Percentiles rank a stretch among this genome's conserved stretches.
Evolutionary conservation across 2,329 filamentous ascomycete genomes (phyloP).

Genomic region (Niveomyces coronatus): DNA sequence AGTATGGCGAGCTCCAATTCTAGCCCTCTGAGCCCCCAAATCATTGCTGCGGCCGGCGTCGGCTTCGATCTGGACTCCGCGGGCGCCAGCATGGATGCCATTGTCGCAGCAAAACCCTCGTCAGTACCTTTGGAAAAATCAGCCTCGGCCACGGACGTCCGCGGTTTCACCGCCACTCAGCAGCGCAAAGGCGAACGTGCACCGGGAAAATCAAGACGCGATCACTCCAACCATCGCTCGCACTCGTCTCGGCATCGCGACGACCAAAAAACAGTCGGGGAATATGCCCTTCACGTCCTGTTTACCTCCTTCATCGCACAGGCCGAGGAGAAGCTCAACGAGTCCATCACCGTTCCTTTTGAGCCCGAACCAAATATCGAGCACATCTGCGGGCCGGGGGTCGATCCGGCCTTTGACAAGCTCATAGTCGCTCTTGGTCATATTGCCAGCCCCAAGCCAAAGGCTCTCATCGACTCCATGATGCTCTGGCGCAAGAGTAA

Average conservation of each 20-base stretch:
- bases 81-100: slow-evolving; percentile 33
- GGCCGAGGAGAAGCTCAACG: slow-evolving; percentile 91
- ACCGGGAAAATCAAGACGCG: slow-evolving; percentile 58
- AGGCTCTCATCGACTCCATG: slow-evolving; percentile 89
- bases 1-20: slow-evolving; percentile 71
- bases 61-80: slow-evolving; percentile 41
- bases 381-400: slow-evolving; percentile 78
- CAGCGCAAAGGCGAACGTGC: slow-evolving; percentile 49
- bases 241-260: slow-evolving; percentile 63
- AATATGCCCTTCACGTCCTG: slow-evolving; percentile 92
- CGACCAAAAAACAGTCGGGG: slow-evolving; percentile 87
- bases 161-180: slow-evolving; percentile 33
- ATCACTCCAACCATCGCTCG: slow-evolving; percentile 65
- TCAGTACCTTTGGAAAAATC: slow-evolving; percentile 32
- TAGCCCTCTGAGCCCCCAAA: slow-evolving; percentile 80
- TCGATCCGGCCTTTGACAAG: slow-evolving; percentile 85
- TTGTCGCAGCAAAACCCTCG: slow-evolving; percentile 29
- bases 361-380: slow-evolving; percentile 80
- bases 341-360: slow-evolving; percentile 70
- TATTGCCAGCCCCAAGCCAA: slow-evolving; percentile 88
- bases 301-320: slow-evolving; percentile 96
- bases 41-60: slow-evolving; percentile 60
- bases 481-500: slow-evolving; percentile 98
- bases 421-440: slow-evolving; percentile 87
- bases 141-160: slow-evolving; percentile 36